Conservation (phyloP, 108 stramenopile species). For the Conticribra weissflogii region DNA sequence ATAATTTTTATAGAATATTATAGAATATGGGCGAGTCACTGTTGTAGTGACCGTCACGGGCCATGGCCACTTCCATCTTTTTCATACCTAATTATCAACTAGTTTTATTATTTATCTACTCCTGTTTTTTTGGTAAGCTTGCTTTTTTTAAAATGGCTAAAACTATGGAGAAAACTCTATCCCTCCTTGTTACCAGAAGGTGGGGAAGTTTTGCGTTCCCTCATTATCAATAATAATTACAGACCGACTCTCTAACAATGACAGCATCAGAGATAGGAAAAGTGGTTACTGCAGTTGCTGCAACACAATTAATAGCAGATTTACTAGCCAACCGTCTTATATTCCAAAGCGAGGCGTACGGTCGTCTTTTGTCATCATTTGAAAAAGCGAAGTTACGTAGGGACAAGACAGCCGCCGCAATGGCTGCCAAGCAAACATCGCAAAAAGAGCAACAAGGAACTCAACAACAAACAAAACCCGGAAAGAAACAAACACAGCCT, state of each 20-base stretch:
- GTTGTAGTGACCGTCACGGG: too few species aligned
- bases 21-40: too few species aligned
- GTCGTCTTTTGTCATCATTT: conserved; percentile 50
- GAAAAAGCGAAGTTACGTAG: conserved; percentile 56
- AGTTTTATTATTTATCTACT: too few species aligned
- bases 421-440: conserved; percentile 26
- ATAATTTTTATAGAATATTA: too few species aligned
- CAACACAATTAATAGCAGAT: conserved; percentile 62
- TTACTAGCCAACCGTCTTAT: conserved; percentile 56
- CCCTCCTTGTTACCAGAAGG: too few species aligned
- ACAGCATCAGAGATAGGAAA: conserved; percentile 68
- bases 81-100: too few species aligned
- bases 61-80: too few species aligned
- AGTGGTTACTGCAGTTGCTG: conserved; percentile 63
- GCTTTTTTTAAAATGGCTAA: too few species aligned
- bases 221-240: too few species aligned
- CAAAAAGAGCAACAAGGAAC: neutral
- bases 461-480: neutral
- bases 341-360: conserved; percentile 65
- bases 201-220: too few species aligned
- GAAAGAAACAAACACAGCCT: conserved; percentile 28
- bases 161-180: too few species aligned
- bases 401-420: conserved; percentile 48
- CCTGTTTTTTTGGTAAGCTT: too few species aligned
- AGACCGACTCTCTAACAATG: conserved; percentile 48